Evolutionary conservation across 1,284 basidiomycete genomes (phyloP), one percentile per base, ranked within the genome.

Genomic region (Cutaneotrichosporon cutaneum): DNA sequence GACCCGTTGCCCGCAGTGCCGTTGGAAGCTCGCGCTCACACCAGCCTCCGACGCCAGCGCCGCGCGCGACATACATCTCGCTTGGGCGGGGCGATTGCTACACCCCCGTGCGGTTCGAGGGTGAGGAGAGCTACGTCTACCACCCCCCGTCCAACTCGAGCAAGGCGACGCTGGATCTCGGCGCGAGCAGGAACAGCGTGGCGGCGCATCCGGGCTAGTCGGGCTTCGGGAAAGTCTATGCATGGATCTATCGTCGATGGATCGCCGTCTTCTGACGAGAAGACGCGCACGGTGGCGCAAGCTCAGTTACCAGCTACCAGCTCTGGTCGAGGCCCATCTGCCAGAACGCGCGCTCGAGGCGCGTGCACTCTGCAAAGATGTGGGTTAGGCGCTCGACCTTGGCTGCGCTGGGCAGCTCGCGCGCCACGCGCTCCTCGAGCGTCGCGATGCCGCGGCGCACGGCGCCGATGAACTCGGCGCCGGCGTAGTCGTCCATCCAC

Each of bases 321-420:
- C 24, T 30, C 24, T 45, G 48, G 4, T 64, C 57, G 16, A 80
- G 54, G 2, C 77, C 78, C 77, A 79, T 79, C 35, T 94, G 90
- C 94, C 94, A 97, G 77, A 97, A 96, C 2, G 85, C 86, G 65
- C 86, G 88, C 79, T 97, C 94, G 42, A 97, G 81, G 51, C 82
- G 77, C 0, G 90, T 88, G 70, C 90, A 92, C 63, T 85, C 85
- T 68, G 86, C 83, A 89, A 92, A 97, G 5, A 93, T 85, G 18
- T 78, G 71, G 54, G 83, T 82, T 84, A 94, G 89, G 68, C 89
- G 87, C 6, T 80, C 81, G 42, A 92, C 82, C 50, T 87, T 82
- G 14, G 69, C 72, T 0, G 82, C 77, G 0, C 88, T 89, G 0
- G 91, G 89, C 10, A 88, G 86, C 62, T 90, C 87, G 1, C 73